Evolutionary conservation across 192 early-diverging fungal genomes (phyloP).

Genomic region (Umbelopsis ramanniana): DNA sequence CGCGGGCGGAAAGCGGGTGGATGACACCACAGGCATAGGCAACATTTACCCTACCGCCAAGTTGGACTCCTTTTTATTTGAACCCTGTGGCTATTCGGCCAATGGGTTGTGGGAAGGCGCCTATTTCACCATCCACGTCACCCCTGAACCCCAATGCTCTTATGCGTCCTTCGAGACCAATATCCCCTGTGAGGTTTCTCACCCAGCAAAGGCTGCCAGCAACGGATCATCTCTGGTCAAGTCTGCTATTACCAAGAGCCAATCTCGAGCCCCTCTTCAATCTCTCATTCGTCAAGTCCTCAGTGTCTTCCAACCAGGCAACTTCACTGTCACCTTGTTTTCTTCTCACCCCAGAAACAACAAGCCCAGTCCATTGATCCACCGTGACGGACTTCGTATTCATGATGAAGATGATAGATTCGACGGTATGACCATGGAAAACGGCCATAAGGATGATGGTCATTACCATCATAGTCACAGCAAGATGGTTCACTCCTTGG

Average conservation of each 20-base stretch:
- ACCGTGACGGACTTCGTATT: slow-evolving; percentile 20
- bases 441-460: slow-evolving; percentile 27
- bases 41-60: slow-evolving; percentile 80
- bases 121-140: slow-evolving; percentile 98
- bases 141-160: slow-evolving; percentile 96
- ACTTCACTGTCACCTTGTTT: slow-evolving; percentile 82
- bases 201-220: slow-evolving; percentile 12
- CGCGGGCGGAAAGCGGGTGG: slow-evolving; percentile 66
- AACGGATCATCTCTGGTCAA: slow-evolving; percentile 6
- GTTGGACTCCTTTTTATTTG: slow-evolving; percentile 90
- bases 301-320: slow-evolving; percentile 79
- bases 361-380: neutral
- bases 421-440: slow-evolving; percentile 33
- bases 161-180: slow-evolving; percentile 99
- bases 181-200: slow-evolving; percentile 67
- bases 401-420: slow-evolving; percentile 40
- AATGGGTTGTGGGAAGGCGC: slow-evolving; percentile 83
- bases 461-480: slow-evolving; percentile 30
- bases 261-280: slow-evolving; percentile 63
- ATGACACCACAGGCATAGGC: slow-evolving; percentile 79
- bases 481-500: slow-evolving; percentile 49
- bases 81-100: slow-evolving; percentile 96
- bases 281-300: slow-evolving; percentile 77
- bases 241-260: slow-evolving; percentile 31
- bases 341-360: slow-evolving; percentile 46